Conservation (phyloP, 306 rosid genomes). For the Malus fusca region DNA sequence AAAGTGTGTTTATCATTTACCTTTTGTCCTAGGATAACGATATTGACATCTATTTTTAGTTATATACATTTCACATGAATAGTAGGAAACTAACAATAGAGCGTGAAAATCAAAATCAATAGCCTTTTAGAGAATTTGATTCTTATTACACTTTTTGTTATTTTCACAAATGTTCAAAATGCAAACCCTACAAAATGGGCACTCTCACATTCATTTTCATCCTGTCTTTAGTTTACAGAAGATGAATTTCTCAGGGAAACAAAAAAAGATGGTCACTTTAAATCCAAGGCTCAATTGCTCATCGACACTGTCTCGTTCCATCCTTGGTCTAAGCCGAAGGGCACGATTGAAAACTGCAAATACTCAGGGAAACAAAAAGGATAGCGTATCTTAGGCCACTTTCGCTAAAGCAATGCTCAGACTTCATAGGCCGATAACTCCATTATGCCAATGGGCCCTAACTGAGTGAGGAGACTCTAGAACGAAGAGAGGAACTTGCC, state of each 20-base stretch:
- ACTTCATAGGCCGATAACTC: neutral
- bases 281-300: neutral
- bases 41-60: neutral
- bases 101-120: no score
- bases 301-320: neutral
- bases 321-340: neutral
- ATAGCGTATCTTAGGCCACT: neutral
- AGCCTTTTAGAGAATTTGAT: neutral
- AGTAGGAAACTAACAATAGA: neutral
- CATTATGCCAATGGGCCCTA: neutral
- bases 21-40: neutral
- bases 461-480: neutral
- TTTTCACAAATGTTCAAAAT: neutral
- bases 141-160: neutral
- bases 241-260: neutral
- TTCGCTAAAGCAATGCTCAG: neutral
- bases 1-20: neutral
- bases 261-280: neutral
- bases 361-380: no score
- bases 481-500: neutral
- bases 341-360: neutral
- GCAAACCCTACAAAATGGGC: slow-evolving; percentile 4
- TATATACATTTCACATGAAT: neutral
- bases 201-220: neutral
- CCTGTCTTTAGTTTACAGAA: neutral